Evolutionary conservation across 179 eudicot genomes (phyloP), one percentile per base, ranked within the genome.

Genomic region (Heliamphora pulchella): DNA sequence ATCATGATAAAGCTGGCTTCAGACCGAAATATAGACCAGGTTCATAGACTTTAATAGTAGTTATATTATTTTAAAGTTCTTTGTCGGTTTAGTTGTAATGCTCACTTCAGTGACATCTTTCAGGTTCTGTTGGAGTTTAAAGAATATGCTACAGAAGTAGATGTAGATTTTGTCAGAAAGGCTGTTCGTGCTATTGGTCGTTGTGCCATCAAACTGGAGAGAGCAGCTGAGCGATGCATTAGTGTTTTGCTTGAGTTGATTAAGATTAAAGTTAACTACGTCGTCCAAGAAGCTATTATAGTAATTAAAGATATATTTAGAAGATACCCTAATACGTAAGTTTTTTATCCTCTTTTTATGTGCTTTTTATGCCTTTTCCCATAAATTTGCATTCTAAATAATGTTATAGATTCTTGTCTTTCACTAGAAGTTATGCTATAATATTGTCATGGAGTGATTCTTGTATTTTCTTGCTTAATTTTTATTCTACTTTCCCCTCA

Each of bases 121-220:
- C 90, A 96, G 98, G 99, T 96, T 77, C 81, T 96, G 59, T 83
- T 96, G 89, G 99, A 96, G 91, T 96, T 96, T 79, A 96, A 96
- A 87, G 99, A 96, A 85, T 93, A 96, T 81, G 99, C 98, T 59
- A 93, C 99, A n/a, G 99, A 96, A 86, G 99, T 96, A 46, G 99
- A 96, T 88, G 98, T 96, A 51, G 99, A 96, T 84, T 96, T 96
- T 86, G 99, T 96, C 67, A 92, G 99, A 80, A 96, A 94, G 88
- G 97, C 98, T 80, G 99, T 96, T 50, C 98, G 98, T 83, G 99
- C 99, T 44, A 96, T 96, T 85, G 99, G 99, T 76, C 94, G 99
- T 5, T 96, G 99, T 86, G 99, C 99, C 81, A 96, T 96, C 86
- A 96, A 96, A 87, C 86, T 96, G 63, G 99, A 96, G 91, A 93